Evolutionary conservation across 108 stramenopile species (phyloP).

Genomic region (Nitzschia inconspicua): DNA sequence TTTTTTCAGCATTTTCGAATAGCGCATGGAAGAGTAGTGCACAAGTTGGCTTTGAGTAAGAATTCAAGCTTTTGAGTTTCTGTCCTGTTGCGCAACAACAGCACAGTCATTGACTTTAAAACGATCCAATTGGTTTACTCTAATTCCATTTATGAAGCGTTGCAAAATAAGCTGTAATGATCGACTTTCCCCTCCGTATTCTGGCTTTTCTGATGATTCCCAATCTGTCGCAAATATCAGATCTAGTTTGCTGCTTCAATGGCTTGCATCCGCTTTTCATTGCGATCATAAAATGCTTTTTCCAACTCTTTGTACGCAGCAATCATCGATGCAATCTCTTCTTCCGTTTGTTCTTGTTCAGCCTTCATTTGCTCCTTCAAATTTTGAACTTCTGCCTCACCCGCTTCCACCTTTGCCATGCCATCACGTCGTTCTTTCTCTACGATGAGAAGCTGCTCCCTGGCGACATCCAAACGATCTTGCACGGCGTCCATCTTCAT

Average conservation of each 20-base stretch:
- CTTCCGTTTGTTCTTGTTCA: constrained; percentile 42
- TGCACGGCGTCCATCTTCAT: constrained; percentile 54
- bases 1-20: too few species aligned
- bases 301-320: constrained; percentile 40
- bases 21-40: too few species aligned
- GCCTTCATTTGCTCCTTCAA: constrained; percentile 52
- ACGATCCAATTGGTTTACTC: too few species aligned
- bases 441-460: constrained; percentile 52
- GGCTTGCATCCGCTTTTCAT: constrained; percentile 29
- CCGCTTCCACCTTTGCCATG: constrained; percentile 64
- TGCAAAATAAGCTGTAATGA: too few species aligned
- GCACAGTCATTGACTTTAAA: too few species aligned
- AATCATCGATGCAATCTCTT: constrained; percentile 25
- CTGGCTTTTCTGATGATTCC: too few species aligned
- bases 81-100: too few species aligned
- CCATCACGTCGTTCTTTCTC: constrained; percentile 80
- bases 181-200: too few species aligned
- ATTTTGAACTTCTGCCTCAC: constrained; percentile 61
- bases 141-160: too few species aligned
- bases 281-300: constrained; percentile 27
- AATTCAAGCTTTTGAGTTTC: too few species aligned
- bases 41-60: too few species aligned
- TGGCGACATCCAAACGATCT: constrained; percentile 44
- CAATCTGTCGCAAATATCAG: too few species aligned
- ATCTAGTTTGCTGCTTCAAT: constrained; percentile 26